Evolutionary conservation across 1,284 basidiomycete genomes (phyloP).

Genomic region (Amylostereum areolatum): DNA sequence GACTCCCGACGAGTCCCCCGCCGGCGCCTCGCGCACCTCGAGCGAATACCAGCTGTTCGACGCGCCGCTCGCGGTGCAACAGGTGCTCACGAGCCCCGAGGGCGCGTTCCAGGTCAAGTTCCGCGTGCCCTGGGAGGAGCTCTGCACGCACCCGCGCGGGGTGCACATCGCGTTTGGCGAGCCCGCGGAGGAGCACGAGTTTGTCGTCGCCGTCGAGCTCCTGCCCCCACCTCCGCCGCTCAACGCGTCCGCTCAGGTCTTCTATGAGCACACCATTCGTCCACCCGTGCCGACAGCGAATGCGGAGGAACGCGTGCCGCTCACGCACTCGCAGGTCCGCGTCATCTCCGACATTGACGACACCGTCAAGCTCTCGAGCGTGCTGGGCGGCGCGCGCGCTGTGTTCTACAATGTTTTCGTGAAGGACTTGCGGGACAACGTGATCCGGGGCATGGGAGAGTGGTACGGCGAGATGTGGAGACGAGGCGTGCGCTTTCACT

Average conservation of each 20-base stretch:
- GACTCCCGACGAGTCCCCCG: constrained; percentile 10
- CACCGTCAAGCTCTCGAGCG: constrained; percentile 78
- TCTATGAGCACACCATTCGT: constrained; percentile 1
- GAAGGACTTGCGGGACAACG: constrained; percentile 67
- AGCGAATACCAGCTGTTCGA: constrained; percentile 22
- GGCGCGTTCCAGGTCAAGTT: constrained; percentile 69
- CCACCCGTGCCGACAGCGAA: constrained; percentile 21
- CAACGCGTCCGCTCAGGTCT: constrained; percentile 13
- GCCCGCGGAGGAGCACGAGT: constrained; percentile 42
- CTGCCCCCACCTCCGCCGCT: constrained; percentile 28
- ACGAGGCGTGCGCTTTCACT: constrained; percentile 74
- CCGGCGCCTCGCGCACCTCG: constrained; percentile 11
- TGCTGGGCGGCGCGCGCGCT: constrained; percentile 67
- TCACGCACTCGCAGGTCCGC: constrained; percentile 56
- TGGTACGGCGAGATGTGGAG: constrained; percentile 73
- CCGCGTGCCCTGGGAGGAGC: constrained; percentile 58
- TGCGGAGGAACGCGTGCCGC: constrained; percentile 30
- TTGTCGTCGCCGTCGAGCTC: constrained; percentile 52
- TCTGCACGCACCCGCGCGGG: constrained; percentile 56
- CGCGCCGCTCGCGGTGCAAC: constrained; percentile 41
- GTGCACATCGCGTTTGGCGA: constrained; percentile 56
- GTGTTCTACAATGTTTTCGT: constrained; percentile 80
- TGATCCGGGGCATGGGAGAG: constrained; percentile 81
- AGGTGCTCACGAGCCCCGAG: constrained; percentile 54
- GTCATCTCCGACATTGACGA: constrained; percentile 95